Conservation (phyloP, 2,329 filamentous ascomycete species). For the Sarocladiaceae sp. region DNA sequence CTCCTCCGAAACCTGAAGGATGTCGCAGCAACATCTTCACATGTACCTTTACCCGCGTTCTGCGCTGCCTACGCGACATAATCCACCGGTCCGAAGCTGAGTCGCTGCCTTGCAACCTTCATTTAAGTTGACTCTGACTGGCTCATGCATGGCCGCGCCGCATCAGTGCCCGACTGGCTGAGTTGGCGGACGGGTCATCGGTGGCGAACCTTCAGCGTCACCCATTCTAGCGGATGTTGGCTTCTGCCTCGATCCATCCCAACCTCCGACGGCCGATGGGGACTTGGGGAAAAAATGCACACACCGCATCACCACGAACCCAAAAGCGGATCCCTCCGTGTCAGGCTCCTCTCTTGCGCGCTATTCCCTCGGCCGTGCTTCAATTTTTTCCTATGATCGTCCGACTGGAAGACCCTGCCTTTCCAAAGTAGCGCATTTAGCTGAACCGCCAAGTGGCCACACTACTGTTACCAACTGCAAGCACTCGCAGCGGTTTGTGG, state of each 20-base stretch:
- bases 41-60: background rate
- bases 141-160: background rate
- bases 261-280: background rate
- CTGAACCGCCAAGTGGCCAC: constrained; percentile 3
- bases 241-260: background rate
- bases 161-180: background rate
- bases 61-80: background rate
- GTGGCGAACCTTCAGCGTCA: constrained; percentile 1
- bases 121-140: background rate
- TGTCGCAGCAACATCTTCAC: background rate
- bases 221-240: background rate
- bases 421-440: background rate
- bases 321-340: background rate
- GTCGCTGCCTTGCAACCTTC: background rate
- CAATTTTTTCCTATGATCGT: background rate
- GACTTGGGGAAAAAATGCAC: background rate
- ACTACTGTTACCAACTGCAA: background rate
- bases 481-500: background rate
- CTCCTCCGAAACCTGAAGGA: background rate
- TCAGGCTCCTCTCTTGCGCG: background rate
- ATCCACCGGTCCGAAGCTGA: background rate
- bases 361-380: constrained; percentile 1
- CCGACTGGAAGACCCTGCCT: background rate
- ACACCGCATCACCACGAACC: background rate
- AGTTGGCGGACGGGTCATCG: background rate